phyloP scores from a whole-genome alignment of 2,329 filamentous ascomycete genomes.

The Fusarium citri region DNA sequence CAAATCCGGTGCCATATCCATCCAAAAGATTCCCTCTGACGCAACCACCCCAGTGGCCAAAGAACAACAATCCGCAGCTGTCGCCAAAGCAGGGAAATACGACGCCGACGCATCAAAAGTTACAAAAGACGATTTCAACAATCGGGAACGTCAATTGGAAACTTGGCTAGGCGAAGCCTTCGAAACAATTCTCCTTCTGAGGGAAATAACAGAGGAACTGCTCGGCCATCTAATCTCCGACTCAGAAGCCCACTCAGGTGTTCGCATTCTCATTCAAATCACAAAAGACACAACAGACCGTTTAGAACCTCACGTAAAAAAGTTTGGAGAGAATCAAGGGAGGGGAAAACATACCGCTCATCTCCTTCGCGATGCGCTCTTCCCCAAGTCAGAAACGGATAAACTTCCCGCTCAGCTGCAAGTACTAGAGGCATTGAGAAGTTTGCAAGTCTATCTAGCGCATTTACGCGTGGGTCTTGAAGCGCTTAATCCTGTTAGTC shows the following conservation, averaged over 20 bases:
- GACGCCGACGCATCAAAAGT: rapidly evolving
- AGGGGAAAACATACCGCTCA: not conserved
- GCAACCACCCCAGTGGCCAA: rapidly evolving
- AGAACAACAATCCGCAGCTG: not conserved
- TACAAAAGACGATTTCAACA: rapidly evolving
- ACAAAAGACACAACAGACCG: not conserved
- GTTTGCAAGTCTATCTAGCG: not conserved
- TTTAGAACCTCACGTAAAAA: not conserved
- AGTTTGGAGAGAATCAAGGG: not conserved
- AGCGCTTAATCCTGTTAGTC: not conserved
- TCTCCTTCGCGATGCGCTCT: not conserved
- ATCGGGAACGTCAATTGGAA: not conserved
- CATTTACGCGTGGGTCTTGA: rapidly evolving
- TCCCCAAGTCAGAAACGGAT: rapidly evolving
- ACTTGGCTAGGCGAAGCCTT: not conserved
- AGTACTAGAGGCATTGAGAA: not conserved
- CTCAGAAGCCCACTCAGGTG: not conserved
- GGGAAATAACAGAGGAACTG: not conserved
- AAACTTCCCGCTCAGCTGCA: not conserved
- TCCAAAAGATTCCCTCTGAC: rapidly evolving
- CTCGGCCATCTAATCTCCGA: not conserved
- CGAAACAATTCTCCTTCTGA: not conserved
- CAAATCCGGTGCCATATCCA: not conserved
- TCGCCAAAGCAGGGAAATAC: not conserved
- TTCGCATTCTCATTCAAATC: not conserved